A percentile compares a stretch with the other conserved stretches of the same genome.
Evolutionary conservation across 768 basidiomycete species (phyloP).

Genomic region (Termitomyces sp.): DNA sequence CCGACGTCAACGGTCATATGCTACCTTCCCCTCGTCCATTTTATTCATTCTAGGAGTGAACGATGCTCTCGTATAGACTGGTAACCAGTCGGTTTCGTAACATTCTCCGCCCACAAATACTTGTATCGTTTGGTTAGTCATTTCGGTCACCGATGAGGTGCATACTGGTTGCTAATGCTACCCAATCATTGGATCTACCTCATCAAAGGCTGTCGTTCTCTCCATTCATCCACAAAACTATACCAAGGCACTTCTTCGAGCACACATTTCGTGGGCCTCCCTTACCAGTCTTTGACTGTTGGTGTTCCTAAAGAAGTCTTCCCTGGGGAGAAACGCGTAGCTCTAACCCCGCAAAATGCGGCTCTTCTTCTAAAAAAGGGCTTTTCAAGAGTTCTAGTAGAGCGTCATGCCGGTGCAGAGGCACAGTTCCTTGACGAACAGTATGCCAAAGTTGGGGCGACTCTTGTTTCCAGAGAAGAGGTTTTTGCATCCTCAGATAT

Average conservation of each 20-base stretch:
- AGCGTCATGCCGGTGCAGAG: slow-evolving; percentile 61
- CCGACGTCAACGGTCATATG: slow-evolving; percentile 3
- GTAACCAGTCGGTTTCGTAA: slow-evolving; percentile 20
- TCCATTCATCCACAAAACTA: slow-evolving; percentile 24
- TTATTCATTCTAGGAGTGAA: slow-evolving; percentile 11
- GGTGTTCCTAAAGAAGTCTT: slow-evolving; percentile 77
- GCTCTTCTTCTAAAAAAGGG: slow-evolving; percentile 78
- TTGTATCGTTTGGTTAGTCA: slow-evolving; percentile 13
- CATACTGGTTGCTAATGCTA: slow-evolving; percentile 1
- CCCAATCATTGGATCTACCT: not conserved
- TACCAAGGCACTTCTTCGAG: slow-evolving; percentile 24
- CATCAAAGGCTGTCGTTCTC: slow-evolving; percentile 24
- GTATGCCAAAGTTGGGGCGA: slow-evolving; percentile 75
- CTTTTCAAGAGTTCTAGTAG: slow-evolving; percentile 67
- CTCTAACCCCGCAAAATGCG: slow-evolving; percentile 77
- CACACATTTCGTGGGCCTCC: slow-evolving; percentile 31
- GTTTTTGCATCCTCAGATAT: slow-evolving; percentile 70
- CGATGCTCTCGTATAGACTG: slow-evolving; percentile 27
- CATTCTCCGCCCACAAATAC: slow-evolving; percentile 10
- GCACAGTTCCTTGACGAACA: slow-evolving; percentile 82
- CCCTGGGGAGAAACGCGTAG: slow-evolving; percentile 74
- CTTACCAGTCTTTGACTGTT: slow-evolving; percentile 69
- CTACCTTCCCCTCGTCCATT: not conserved
- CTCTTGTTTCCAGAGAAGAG: slow-evolving; percentile 66
- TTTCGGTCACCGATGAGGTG: slow-evolving; percentile 1